Evolutionary conservation across 2,329 filamentous ascomycete species (phyloP), one percentile per base, ranked within the genome.

Genomic region (Sporothrix variecibatus): DNA sequence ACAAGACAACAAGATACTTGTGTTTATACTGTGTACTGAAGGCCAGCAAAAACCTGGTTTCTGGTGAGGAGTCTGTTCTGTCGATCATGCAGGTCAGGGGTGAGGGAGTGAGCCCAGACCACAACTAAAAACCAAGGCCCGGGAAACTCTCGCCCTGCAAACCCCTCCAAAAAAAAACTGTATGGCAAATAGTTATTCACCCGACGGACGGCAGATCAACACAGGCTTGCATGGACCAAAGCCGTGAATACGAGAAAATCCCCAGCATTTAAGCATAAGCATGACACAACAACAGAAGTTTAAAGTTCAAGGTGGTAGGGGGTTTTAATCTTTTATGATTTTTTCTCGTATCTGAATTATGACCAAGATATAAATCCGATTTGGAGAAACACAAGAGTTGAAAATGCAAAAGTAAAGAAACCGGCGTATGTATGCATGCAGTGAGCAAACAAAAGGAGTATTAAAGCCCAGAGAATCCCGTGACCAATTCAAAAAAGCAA

Each of bases 371-470:
- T 65, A 28, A 28, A 67, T 46, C n/a, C 28, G 15, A 26, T 51
- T 20, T 34, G 6, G 65, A 68, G 26, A 31, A 49, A 67, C 53
- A 23, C 28, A 67, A 38, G 26, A 26, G 40, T 49, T 49, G 23
- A 20, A 68, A 51, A 68, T 34, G 46, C 46, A 70, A 43, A 65
- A 62, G 20, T n/a, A n/a, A 51, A 17, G 15, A 31, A 49, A 34
- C 26, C 9, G 23, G 46, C 51, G 23, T 53, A 23, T 28, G 31
- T 60, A 17, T 40, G 23, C 5, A 17, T 40, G 23, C 5, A 43
- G 34, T 34, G 34, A 34, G 38, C 51, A 65, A 58, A 64, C 34
- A 69, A 69, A 69, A 34, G 26, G 40, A 68, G 40, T 56, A 70
- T 49, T 51, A 70, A 11, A 56, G 46, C 49, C 51, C 53, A 71